Base-by-base conservation (phyloP, 306 rosid species). In the Lotus japonicus region DNA sequence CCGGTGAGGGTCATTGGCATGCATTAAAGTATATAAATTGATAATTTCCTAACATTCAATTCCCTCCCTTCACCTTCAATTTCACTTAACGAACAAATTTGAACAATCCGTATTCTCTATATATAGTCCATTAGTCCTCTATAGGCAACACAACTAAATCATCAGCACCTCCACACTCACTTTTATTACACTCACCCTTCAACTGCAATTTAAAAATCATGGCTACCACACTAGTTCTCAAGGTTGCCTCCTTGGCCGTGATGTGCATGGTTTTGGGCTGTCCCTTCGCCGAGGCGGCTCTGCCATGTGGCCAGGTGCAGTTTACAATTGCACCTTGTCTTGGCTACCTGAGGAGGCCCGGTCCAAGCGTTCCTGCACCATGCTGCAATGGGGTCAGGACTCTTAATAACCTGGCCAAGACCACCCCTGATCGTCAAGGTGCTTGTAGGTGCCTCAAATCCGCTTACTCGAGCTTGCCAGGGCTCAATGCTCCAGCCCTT, bases 361-460 rank as follows among this genome's bases (percentile, higher is more conserved):
- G 53, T 3, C 21, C 23, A 13, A 3, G n/a, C 5, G 64, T 41
- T 2, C 78, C 82, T 2, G 8, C 5, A n/a, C 3, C 63, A 57
- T 77, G 77, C 11, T 77, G 81, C 51, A 64, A 38, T 0, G 74
- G 59, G 11, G 5, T 58, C 8, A 50, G 58, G 21, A 7, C 2
- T 18, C 0, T 78, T 2, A 18, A 50, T 11, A 18, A 0, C 11
- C 14, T 31, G 58, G 74, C 74, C 9, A 78, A 6, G 41, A 51
- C 46, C 10, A 58, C 58, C 9, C 28, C 69, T 0, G 73, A 70
- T 9, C 81, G 73, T 10, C 77, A 18, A 35, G 12, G 14, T 3
- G 66, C 5, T 4, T 79, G 83, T 6, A 14, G 15, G 1, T 73
- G 83, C 71, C 45, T 67, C 43, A 67, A 79, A 45, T 0, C 3